Evolutionary conservation across 2,329 filamentous ascomycete genomes (phyloP), one percentile per base, ranked within the genome.

Genomic region (Trichoderma afroharzianum): DNA sequence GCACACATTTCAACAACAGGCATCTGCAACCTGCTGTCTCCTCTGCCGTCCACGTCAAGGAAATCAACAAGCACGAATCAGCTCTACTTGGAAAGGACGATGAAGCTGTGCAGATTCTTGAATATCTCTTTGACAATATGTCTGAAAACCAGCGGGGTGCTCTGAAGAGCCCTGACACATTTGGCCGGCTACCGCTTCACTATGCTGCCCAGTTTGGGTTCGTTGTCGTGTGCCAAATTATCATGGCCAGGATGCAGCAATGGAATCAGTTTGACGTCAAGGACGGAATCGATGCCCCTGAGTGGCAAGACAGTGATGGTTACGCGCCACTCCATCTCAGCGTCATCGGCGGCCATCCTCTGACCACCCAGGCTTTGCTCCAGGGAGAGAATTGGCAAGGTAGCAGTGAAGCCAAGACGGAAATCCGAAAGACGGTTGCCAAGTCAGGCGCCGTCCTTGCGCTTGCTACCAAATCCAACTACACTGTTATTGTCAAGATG

Each of bases 191-290:
- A 15, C 94, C 95, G 1, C 85, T 98, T 12, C 95, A 98, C 80
- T 98, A 98, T 79, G 94, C 94, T 3, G 95, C 96, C 0, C 94
- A 98, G 79, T 97, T 97, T 78, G 96, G 96, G 3, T 94, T 98
- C 76, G 93, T 96, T 4, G 89, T 94, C n/a, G 91, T 98, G 11
- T 97, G 94, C 78, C 88, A 97, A 78, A 87, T 95, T 28, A 88
- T 98, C 75, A 95, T 98, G 83, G 90, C 91, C 74, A 91, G 92
- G 77, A 95, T 99, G 90, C 93, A 95, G 79, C 87, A 90, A 28
- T 98, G 95, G 95, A 88, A 88, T 18, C 91, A 97, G 76, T 97
- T 97, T 77, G 88, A 97, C 77, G 90, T 95, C 32, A 89, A 90
- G 43, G 87, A 94, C 73, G 95, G 95, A 11, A 97, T 99, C 63